A percentile compares a stretch with the other conserved stretches of the same genome.
These are phyloP conservation scores for Spergularia azorica DNA, from an alignment of 179 eudicot species.

Conservation along the genomic window DNA sequence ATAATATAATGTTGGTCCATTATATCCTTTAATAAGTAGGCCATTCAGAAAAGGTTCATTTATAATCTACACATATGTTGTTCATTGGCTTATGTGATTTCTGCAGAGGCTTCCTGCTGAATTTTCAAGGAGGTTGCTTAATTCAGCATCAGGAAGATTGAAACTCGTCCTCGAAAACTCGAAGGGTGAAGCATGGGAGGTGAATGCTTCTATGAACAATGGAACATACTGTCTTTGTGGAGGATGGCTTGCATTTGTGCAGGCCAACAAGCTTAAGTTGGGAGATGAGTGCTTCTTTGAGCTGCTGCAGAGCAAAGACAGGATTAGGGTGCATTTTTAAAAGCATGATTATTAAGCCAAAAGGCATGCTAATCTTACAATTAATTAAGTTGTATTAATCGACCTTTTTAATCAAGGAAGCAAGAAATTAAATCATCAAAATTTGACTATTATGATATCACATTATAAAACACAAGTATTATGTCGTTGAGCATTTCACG, in stretches of 20 bases:
- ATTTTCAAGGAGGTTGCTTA: conserved; percentile 9
- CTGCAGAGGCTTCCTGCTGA: conserved; percentile 7
- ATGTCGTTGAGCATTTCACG: no score
- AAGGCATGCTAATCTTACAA: no score
- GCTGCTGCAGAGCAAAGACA: not conserved
- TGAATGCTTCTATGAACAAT: conserved; percentile 5
- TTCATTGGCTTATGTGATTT: not conserved
- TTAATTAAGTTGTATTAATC: no score
- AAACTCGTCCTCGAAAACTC: conserved; percentile 6
- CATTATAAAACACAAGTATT: no score
- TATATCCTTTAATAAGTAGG: no score
- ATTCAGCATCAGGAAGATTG: not conserved
- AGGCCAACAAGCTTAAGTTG: conserved; percentile 8
- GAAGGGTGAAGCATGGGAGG: conserved; percentile 23
- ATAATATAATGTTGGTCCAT: no score
- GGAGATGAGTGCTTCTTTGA: conserved; percentile 9
- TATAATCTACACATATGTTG: no score
- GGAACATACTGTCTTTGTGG: conserved; percentile 9
- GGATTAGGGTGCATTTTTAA: conserved; percentile 8
- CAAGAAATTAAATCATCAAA: no score
- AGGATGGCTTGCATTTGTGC: conserved; percentile 20
- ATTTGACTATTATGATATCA: no score
- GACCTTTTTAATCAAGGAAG: no score
- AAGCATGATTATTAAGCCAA: no score
- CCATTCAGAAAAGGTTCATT: no score